Base-by-base conservation (phyloP, 179 eudicot species). In the Heliamphora pulchella region DNA sequence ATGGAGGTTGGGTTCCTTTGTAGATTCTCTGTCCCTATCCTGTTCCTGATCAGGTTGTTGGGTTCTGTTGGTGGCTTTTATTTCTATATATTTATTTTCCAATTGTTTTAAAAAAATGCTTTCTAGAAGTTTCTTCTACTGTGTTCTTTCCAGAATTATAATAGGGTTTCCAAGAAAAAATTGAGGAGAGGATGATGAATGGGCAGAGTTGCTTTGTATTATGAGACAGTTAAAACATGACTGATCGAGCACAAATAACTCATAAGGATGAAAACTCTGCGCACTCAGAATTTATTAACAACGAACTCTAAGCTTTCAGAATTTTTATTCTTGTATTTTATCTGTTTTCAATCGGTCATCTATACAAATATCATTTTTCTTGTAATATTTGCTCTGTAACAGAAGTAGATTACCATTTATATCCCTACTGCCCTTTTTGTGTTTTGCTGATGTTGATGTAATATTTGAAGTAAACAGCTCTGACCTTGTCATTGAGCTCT, bases 21-120 rank as follows among this genome's bases (percentile, higher is more conserved):
- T 65, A 83, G 88, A 89, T 90, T 84, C 80, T 88, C 80, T 87
- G 79, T 84, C 80, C 79, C 70, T 71, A 53, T 77, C 77, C 22
- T 81, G 71, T 63, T 59, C 64, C 65, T 76, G 80, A 47, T 83
- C 75, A 73, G 86, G 81, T 83, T 83, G 86, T 83, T 83, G 76
- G 85, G 64, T 74, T 79, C 81, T 71, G 85, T 85, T 84, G 82
- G 76, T 79, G 78, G 76, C 83, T 71, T 63, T 62, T 61, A 9
- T 46, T 5, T 66, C 67, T 31, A 31, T 31, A 13, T 63, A 11
- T 51, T 78, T 77, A 5, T 41, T 58, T 53, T 18, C 15, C 48
- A 3, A 8, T 70, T 41, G 20, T 70, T 31, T 74, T 74, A 9
- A 4, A 20, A 55, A 18, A 3, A 55, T 20, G 18, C 18, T 7